Base-by-base conservation (phyloP, 257 asterid species). In the Petrea volubilis region DNA sequence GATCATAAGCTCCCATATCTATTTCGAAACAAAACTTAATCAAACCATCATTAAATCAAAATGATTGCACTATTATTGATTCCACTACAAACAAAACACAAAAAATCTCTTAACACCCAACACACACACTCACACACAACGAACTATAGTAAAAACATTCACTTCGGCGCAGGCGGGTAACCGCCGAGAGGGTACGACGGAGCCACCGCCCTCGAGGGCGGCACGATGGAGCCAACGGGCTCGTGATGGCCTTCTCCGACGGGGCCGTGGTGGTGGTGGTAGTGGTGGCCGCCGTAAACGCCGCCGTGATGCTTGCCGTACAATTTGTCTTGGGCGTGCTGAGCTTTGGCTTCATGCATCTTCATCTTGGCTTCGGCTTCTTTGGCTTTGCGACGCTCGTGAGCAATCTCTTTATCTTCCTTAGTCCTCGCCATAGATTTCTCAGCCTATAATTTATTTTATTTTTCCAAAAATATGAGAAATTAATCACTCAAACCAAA, bases 281-380 rank as follows among this genome's bases (percentile, higher is more conserved):
- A 80, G 41, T 52, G 80, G 73, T 58, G 44, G 59, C n/a, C 59
- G 59, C 49, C 60, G 27, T 58, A 57, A 4, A 34, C 14, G 5
- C 62, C 71, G 4, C 47, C 66, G 50, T 66, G 59, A 1, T 85
- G 87, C 49, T 65, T 68, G 1, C 73, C 83, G 2, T 75, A 65
- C 53, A 86, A 1, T 7, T 83, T 86, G 9, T 85, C 87, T 0
- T 83, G 81, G 0, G 89, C 88, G 49, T 91, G 84, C 12, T 70
- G 65, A 0, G 97, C 94, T 70, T 88, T 89, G 1, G 87, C 77
- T 62, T 82, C 78, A 15, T 93, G 97, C 74, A 87, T 82, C 64
- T 60, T 77, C 97, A 87, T 87, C 79, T 87, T 83, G 0, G 96
- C 98, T 69, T 88, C 96, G 1, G 89, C 88, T 74, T 87, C 97